Base-by-base conservation (phyloP, 116 monocot species). In the Papilionanthe hybrid region DNA sequence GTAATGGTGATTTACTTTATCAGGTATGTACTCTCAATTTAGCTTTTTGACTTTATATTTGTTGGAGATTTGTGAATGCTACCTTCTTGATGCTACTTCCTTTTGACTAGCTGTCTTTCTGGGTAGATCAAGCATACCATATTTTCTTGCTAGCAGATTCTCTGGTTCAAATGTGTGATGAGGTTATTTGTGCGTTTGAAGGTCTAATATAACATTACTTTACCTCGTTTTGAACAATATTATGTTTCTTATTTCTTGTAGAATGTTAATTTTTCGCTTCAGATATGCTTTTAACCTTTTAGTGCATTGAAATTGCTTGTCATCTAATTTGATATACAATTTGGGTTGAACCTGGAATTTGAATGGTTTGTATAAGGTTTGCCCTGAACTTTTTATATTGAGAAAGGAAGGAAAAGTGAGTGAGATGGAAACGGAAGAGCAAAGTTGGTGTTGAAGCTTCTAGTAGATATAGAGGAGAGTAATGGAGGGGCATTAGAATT, bases 1-100 rank as follows among this genome's bases (percentile, higher is more conserved):
- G 98, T 86, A 98, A 85, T 79, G 98, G 98, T 68, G 84, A 78
- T 78, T 85, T 98, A 78, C 91, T 94, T 47, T 93, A 91, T 81
- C 98, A 98, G 98, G 98, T 96, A 85, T 81, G 13, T 42, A 19
- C 23, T 8, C 7, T n/a, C 2, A 69, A 5, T 4, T 69, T 44
- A n/a, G 12, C 73, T 73, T 7, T 22, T 44, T n/a, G 7, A 9
- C n/a, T 73, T n/a, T 7, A 6, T 73, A 73, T 44, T 49, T 7
- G 47, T 7, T 75, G 42, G n/a, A 20, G 5, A 69, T 69, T 69
- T 60, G 32, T 69, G 69, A 69, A 69, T 12, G 5, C 32, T 32
- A 15, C 69, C 43, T 72, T 41, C 43, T 22, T 73, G 73, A 44
- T 73, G 42, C 18, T 12, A 22, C 44, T 73, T 0, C 69, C 13